These are phyloP conservation scores for Dictyostelium purpureum DNA, from an alignment of 78 protist genomes.

Conservation along the genomic window DNA sequence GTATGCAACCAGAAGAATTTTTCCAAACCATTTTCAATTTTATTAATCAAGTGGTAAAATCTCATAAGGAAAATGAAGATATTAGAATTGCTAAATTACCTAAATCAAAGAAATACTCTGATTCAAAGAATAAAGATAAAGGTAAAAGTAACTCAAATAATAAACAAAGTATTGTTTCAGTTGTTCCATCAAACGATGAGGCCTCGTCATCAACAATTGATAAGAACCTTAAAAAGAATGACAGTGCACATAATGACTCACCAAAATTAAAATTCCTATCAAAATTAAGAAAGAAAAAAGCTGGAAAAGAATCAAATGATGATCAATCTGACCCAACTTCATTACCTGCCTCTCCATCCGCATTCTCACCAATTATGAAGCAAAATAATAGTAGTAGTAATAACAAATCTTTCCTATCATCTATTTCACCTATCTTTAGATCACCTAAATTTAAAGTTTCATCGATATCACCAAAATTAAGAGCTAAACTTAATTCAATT, in stretches of 20 bases:
- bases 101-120: constrained; percentile 4
- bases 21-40: constrained; percentile 14
- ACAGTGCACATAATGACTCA: not conserved
- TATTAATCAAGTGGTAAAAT: not conserved
- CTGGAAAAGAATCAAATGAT: not conserved
- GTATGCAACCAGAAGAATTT: constrained; percentile 59
- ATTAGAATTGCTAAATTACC: not conserved
- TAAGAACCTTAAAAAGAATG: not conserved
- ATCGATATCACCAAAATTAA: constrained; percentile 24
- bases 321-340: not conserved
- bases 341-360: not conserved
- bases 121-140: not conserved
- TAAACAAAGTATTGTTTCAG: no score
- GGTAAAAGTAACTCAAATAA: not conserved
- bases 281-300: not conserved
- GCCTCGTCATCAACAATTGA: not conserved
- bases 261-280: not conserved
- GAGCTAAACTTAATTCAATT: not conserved
- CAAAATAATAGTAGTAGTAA: not conserved
- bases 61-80: constrained; percentile 36
- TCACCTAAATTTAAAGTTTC: not conserved
- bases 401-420: not conserved
- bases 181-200: no score
- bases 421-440: not conserved
- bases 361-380: constrained; percentile 2